Base-by-base conservation (phyloP, 2,329 filamentous ascomycete species). In the Onygenales sp. region DNA sequence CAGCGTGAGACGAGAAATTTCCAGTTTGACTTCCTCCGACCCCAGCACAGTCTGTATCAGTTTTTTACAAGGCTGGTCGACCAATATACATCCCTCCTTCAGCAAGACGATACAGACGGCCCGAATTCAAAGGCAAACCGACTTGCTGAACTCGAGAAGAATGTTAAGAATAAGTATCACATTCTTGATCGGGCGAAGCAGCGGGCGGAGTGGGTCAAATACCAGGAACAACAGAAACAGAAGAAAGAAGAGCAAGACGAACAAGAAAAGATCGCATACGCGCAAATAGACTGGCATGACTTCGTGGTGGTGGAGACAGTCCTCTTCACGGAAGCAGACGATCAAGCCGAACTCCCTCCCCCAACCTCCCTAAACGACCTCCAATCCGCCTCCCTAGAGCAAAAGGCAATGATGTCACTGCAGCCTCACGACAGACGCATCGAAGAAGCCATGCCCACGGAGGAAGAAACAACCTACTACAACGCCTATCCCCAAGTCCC, bases 271-370 rank as follows among this genome's bases (percentile, higher is more conserved):
- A 73, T 84, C 49, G 79, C 80, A 51, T 86, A 93, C 69, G 86
- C 87, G 1, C 86, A 93, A 62, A 93, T 98, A 58, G 93, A 98
- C 70, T 98, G 93, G 93, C 89, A 95, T 65, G 92, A 97, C 67
- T 98, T 98, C 63, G 85, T 92, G 36, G 87, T 98, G 17, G 90
- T 96, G 44, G 93, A 96, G 71, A 96, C 91, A 0, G 91, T 98
- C 52, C 78, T 89, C 13, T 98, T 98, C 69, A 90, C 83, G 55
- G 91, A 95, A 61, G 81, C 82, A 41, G 93, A 98, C 68, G 91
- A 96, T 60, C 81, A 87, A 58, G 83, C 84, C 39, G 86, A 93
- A 58, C 83, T 98, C 9, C 91, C 92, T 35, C 86, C 91, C 1
- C 93, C 93, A 1, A 93, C 89, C 3, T 90, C 86, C 5, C 82